Percentiles rank a stretch among this genome's conserved stretches.
These are phyloP conservation scores for Gnomoniopsis sp. DNA, from an alignment of 2,329 filamentous ascomycete genomes.

Conservation along the genomic window DNA sequence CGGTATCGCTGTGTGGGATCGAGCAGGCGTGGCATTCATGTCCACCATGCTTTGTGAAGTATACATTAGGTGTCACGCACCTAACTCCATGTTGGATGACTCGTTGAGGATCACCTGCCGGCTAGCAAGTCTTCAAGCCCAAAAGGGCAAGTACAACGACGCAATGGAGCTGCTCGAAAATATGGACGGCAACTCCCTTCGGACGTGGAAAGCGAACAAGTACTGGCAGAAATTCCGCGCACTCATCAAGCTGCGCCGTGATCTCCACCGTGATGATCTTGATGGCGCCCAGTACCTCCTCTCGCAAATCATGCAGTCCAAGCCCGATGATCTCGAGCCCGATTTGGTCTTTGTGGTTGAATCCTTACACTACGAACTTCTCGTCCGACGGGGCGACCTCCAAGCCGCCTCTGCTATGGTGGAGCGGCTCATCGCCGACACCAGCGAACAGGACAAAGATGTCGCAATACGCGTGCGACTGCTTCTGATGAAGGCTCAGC, in stretches of 20 bases:
- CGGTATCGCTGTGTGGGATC: slow-evolving; percentile 68
- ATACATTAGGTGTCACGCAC: slow-evolving; percentile 69
- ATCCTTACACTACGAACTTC: slow-evolving; percentile 48
- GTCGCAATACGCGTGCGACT: slow-evolving; percentile 67
- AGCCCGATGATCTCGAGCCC: slow-evolving; percentile 47
- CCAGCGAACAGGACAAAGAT: slow-evolving; percentile 45
- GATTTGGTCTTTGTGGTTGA: slow-evolving; percentile 51
- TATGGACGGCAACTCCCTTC: slow-evolving; percentile 41
- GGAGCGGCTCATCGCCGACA: slow-evolving; percentile 38
- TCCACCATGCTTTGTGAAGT: slow-evolving; percentile 65
- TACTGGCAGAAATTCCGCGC: slow-evolving; percentile 66
- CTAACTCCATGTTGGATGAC: slow-evolving; percentile 65
- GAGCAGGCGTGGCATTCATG: slow-evolving; percentile 61
- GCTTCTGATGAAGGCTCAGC: slow-evolving; percentile 67
- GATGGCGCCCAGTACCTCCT: slow-evolving; percentile 49
- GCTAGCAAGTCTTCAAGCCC: slow-evolving; percentile 62
- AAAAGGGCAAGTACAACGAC: slow-evolving; percentile 67
- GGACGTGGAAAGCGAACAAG: slow-evolving; percentile 75
- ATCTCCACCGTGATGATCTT: slow-evolving; percentile 54
- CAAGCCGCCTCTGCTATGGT: slow-evolving; percentile 46
- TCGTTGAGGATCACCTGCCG: slow-evolving; percentile 71
- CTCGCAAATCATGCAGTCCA: slow-evolving; percentile 50
- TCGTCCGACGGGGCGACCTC: slow-evolving; percentile 46
- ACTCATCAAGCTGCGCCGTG: slow-evolving; percentile 61
- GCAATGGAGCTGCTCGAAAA: slow-evolving; percentile 59